Base-by-base conservation (phyloP, 345 rosid genomes). In the Cardamine resedifolia region DNA sequence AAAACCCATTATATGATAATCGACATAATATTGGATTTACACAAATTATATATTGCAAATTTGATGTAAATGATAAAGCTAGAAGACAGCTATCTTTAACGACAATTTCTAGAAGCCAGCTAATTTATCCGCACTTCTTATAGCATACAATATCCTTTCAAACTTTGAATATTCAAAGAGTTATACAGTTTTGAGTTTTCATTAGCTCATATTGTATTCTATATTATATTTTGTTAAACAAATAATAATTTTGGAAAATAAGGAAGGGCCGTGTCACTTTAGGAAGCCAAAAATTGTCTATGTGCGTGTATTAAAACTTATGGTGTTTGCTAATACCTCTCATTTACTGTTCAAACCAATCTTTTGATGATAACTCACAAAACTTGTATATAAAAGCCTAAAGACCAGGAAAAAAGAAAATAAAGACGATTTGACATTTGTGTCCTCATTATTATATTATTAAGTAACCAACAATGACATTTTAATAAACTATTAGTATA, bases 101-200 rank as follows among this genome's bases (percentile, higher is more conserved):
- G 1, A 49, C 27, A 67, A 21, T 16, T 59, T 59, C 73, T 67
- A 68, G 70, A 69, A 61, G 74, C 33, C 79, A 75, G 70, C 79
- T 75, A 61, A 68, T 60, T 31, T 41, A 24, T 61, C 16, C 64
- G 3, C 69, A 70, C 79, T 71, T 76, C 49, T 43, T 53, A 60
- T 27, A 65, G 47, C 55, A 58, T 50, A 49, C n/a, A n/a, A n/a
- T 50, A 66, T 67, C 61, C 56, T 51, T 51, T 31, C 73, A 59
- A 57, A 51, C 68, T 66, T 74, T 73, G 81, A 80, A 82, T 73
- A 72, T 82, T 82, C 83, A 78, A 80, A 77, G 71, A 55, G 58
- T 57, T 65, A n/a, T n/a, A n/a, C n/a, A n/a, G n/a, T n/a, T n/a
- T n/a, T n/a, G n/a, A n/a, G n/a, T n/a, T n/a, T 65, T 50, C 55